Evolutionary conservation across 1,284 basidiomycete species (phyloP).

Genomic region (Uromyces viciae-fabae): DNA sequence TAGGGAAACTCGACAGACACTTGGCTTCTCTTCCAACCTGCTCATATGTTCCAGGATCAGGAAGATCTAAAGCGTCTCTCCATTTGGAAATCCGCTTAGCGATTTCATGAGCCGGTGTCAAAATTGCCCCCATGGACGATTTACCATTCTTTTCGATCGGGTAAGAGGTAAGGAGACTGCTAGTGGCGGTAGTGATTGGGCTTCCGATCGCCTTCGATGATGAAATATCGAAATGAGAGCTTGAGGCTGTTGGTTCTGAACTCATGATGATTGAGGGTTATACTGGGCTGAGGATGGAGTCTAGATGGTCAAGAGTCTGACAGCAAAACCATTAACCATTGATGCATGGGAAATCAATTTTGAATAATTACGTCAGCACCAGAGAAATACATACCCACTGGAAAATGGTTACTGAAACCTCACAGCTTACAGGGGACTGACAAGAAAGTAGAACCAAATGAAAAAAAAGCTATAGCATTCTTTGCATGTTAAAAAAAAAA

Average conservation of each 20-base stretch:
- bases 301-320: not conserved
- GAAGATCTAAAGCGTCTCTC: constrained; percentile 37
- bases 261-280: not conserved
- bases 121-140: not conserved
- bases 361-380: too few relatives aligned
- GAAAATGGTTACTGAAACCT: too few relatives aligned
- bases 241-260: not conserved
- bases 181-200: constrained; percentile 11
- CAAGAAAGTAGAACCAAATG: too few relatives aligned
- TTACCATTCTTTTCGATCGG: not conserved
- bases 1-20: not conserved
- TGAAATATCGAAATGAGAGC: constrained; percentile 18
- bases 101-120: constrained; percentile 5
- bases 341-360: too few relatives aligned
- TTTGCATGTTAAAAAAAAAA: too few relatives aligned
- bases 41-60: constrained; percentile 44
- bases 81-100: constrained; percentile 15
- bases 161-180: constrained; percentile 9
- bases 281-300: not conserved
- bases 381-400: too few relatives aligned
- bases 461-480: too few relatives aligned
- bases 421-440: too few relatives aligned
- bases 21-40: constrained; percentile 43
- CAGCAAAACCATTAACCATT: not conserved
- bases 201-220: not conserved